Evolutionary conservation across 495 filamentous ascomycete genomes (phyloP).

Genomic region (Peziza echinospora): DNA sequence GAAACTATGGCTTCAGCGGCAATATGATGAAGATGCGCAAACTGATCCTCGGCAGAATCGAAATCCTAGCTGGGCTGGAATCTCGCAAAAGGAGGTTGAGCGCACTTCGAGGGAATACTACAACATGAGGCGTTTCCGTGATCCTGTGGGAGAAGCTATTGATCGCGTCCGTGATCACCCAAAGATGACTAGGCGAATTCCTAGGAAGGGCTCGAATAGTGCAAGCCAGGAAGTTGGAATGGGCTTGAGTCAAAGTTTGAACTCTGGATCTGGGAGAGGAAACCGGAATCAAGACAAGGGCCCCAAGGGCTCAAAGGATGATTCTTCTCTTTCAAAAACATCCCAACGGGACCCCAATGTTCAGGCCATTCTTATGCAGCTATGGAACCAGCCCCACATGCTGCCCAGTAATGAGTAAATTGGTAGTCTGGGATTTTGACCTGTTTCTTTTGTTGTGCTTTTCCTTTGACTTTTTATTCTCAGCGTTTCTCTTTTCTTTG

Average conservation of each 20-base stretch:
- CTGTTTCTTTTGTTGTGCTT: background rate
- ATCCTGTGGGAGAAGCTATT: slow-evolving; percentile 38
- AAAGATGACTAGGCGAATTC: slow-evolving; percentile 23
- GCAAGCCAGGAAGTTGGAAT: slow-evolving; percentile 17
- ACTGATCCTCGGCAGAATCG: slow-evolving; percentile 21
- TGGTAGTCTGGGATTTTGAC: background rate
- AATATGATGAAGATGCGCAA: slow-evolving; percentile 25
- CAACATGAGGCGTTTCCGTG: slow-evolving; percentile 44
- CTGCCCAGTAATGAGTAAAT: slow-evolving; percentile 10
- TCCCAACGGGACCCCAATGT: slow-evolving; percentile 4
- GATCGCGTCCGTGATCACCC: slow-evolving; percentile 30
- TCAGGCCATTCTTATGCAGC: slow-evolving; percentile 7
- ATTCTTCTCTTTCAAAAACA: slow-evolving; percentile 6
- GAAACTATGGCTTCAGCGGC: slow-evolving; percentile 47
- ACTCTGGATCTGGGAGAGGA: slow-evolving; percentile 11
- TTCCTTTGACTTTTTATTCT: background rate
- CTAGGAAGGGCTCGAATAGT: slow-evolving; percentile 14
- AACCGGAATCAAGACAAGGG: background rate
- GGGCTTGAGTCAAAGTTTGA: slow-evolving; percentile 25
- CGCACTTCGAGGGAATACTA: slow-evolving; percentile 42
- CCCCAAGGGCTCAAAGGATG: slow-evolving; percentile 7
- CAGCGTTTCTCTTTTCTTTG: slow-evolving; percentile 1
- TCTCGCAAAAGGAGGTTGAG: slow-evolving; percentile 32
- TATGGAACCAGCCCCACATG: slow-evolving; percentile 11
- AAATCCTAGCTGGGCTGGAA: slow-evolving; percentile 27